Conservation (phyloP, 768 basidiomycete species). For the Mycena amicta region DNA sequence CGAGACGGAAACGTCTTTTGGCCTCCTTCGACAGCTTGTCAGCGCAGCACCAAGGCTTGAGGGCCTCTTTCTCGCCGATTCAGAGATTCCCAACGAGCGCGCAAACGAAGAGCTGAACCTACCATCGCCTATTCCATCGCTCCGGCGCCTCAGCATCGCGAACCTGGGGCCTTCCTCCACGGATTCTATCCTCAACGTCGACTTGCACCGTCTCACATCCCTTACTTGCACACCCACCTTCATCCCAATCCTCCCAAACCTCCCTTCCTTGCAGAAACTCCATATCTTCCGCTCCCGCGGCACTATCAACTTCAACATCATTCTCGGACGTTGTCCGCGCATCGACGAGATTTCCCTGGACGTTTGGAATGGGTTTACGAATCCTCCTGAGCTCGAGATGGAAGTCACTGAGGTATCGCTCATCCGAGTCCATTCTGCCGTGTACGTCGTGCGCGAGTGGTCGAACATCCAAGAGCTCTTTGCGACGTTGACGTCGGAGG, state of each 20-base stretch:
- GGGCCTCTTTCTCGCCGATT: conserved; percentile 5
- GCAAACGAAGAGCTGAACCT: not conserved
- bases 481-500: not conserved
- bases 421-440: not conserved
- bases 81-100: not conserved
- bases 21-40: conserved; percentile 2
- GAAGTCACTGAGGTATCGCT: not conserved
- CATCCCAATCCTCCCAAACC: not conserved
- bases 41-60: conserved; percentile 10
- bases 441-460: not conserved
- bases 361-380: not conserved
- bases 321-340: not conserved
- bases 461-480: not conserved
- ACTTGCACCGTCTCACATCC: not conserved
- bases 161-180: not conserved
- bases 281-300: not conserved
- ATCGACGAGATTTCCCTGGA: not conserved
- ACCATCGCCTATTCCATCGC: not conserved
- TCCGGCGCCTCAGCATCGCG: not conserved
- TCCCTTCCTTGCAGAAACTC: not conserved
- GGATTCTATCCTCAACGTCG: not conserved
- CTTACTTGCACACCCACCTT: not conserved
- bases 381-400: not conserved
- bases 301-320: not conserved
- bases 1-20: not conserved